Evolutionary conservation across 495 filamentous ascomycete genomes (phyloP).

Genomic region (Podospora pseudoanserina): DNA sequence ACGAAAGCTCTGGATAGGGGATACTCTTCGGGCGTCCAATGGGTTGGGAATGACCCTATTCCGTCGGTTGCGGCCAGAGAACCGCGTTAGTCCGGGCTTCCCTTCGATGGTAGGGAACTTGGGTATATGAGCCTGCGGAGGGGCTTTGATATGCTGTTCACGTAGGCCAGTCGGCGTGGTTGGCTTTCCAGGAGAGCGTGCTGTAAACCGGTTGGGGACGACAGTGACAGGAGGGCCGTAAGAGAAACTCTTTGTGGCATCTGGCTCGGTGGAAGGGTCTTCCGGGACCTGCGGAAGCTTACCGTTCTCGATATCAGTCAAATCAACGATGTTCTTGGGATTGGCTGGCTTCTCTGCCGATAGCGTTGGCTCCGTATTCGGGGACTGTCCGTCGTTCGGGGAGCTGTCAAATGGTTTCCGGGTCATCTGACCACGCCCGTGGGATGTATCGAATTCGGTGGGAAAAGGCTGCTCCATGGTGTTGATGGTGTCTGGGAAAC

Average conservation of each 20-base stretch:
- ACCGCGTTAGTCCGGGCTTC: neutral
- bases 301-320: neutral
- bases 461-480: neutral
- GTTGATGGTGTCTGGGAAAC: neutral
- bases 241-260: conserved; percentile 1
- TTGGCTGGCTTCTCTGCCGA: neutral
- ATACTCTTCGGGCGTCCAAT: neutral
- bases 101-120: neutral
- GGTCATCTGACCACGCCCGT: neutral
- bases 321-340: neutral
- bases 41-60: neutral
- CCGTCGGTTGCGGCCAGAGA: neutral
- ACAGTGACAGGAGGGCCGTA: conserved; percentile 13
- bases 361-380: neutral
- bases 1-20: neutral
- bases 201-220: conserved; percentile 14
- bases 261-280: neutral
- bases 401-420: neutral
- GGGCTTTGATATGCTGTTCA: neutral
- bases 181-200: conserved; percentile 1
- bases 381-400: neutral
- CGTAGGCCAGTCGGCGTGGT: neutral
- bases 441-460: neutral
- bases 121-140: neutral
- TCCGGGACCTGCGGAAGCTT: neutral